These are phyloP conservation scores for Erysimum pusillum DNA, from an alignment of 441 rosid species.

Conservation along the genomic window DNA sequence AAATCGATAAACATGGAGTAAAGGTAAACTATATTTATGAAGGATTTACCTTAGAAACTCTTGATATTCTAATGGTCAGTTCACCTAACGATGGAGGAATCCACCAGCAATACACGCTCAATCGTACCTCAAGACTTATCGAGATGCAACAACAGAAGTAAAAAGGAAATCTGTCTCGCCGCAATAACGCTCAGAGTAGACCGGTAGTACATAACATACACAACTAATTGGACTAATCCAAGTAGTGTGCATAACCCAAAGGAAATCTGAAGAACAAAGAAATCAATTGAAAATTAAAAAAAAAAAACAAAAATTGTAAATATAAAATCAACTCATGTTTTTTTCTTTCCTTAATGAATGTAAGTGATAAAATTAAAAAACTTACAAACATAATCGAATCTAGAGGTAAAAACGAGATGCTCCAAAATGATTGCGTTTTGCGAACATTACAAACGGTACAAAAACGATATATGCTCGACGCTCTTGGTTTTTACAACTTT, in stretches of 20 bases:
- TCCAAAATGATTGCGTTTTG: background rate
- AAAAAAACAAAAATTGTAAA: background rate
- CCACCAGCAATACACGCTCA: too few species aligned
- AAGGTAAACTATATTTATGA: too few species aligned
- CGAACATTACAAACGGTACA: background rate
- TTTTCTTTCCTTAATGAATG: too few species aligned
- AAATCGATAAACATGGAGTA: too few species aligned
- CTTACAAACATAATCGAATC: background rate
- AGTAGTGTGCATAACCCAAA: background rate
- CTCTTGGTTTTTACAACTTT: background rate
- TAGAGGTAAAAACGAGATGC: background rate
- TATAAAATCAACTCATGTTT: background rate
- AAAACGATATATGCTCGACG: background rate
- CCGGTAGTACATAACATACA: background rate
- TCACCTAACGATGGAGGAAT: too few species aligned
- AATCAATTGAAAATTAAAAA: background rate
- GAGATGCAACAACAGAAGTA: too few species aligned
- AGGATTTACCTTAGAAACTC: too few species aligned
- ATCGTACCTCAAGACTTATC: too few species aligned
- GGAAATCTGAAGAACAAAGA: background rate
- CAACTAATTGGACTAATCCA: background rate
- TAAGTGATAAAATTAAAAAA: background rate
- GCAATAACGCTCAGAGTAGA: background rate
- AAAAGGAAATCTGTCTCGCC: too few species aligned
- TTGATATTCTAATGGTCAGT: too few species aligned